Evolutionary conservation across 345 rosid species (phyloP).

Genomic region (Camelina neglecta): DNA sequence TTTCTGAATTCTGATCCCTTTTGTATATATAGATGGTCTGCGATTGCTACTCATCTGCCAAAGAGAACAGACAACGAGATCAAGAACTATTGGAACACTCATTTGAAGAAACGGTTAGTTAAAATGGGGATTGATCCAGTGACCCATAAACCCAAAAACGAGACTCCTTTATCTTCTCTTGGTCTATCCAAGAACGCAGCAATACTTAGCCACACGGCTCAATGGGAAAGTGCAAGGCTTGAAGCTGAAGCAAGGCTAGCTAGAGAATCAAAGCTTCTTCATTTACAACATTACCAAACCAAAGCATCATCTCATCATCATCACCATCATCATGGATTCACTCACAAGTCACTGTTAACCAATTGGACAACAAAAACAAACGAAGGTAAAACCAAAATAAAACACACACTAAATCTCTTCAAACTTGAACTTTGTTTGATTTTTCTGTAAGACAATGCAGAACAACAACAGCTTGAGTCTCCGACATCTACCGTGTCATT

Average conservation of each 20-base stretch:
- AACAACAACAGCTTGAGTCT: slow-evolving; percentile 60
- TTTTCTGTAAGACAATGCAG: slow-evolving; percentile 37
- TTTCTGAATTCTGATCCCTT: slow-evolving; percentile 23
- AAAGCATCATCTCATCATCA: slow-evolving; percentile 36
- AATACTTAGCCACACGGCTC: slow-evolving; percentile 88
- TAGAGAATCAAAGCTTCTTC: slow-evolving; percentile 76
- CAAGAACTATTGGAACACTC: slow-evolving; percentile 84
- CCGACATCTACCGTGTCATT: slow-evolving; percentile 82
- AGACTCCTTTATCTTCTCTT: slow-evolving; percentile 53
- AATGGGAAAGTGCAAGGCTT: slow-evolving; percentile 92
- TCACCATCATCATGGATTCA: slow-evolving; percentile 34
- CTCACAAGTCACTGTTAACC: slow-evolving; percentile 27
- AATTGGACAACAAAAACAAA: slow-evolving; percentile 37
- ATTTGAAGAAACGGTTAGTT: slow-evolving; percentile 64
- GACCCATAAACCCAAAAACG: slow-evolving; percentile 76
- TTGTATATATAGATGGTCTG: slow-evolving; percentile 65
- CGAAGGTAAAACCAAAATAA: slow-evolving; percentile 30
- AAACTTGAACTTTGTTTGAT: not conserved
- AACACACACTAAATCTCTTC: not conserved
- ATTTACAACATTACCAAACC: slow-evolving; percentile 47
- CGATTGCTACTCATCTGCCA: slow-evolving; percentile 79
- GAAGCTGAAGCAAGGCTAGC: slow-evolving; percentile 91
- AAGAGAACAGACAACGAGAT: slow-evolving; percentile 82
- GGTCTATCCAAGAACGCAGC: slow-evolving; percentile 71
- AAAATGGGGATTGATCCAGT: slow-evolving; percentile 88